Conservation (phyloP, 2,329 filamentous ascomycete species). For the Paraphoma chrysanthemicola region DNA sequence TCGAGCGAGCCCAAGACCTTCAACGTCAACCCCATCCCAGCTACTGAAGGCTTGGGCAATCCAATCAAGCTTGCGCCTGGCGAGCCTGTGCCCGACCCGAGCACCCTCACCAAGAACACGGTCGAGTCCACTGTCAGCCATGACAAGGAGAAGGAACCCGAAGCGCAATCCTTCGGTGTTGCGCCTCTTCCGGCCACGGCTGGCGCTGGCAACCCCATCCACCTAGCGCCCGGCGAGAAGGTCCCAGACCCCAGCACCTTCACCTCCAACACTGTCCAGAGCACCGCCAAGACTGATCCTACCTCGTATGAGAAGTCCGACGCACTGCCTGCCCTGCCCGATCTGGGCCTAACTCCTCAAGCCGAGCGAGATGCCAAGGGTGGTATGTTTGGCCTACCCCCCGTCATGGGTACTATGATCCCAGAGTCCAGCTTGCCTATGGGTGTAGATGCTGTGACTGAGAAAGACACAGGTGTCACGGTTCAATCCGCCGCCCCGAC, state of each 20-base stretch:
- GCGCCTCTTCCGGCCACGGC: conserved; percentile 66
- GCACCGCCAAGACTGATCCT: conserved; percentile 66
- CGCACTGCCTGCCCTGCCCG: conserved; percentile 55
- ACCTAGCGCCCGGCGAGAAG: conserved; percentile 79
- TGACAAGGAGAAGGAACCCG: conserved; percentile 37
- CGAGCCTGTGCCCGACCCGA: conserved; percentile 76
- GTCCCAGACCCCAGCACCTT: conserved; percentile 72
- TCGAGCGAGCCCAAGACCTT: conserved; percentile 55
- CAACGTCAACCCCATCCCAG: conserved; percentile 65
- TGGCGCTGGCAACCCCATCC: conserved; percentile 77
- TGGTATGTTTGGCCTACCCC: conserved; percentile 55
- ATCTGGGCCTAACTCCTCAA: conserved; percentile 53
- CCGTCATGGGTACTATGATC: conserved; percentile 69
- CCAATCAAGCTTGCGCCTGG: conserved; percentile 80
- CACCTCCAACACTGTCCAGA: conserved; percentile 74
- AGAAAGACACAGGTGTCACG: conserved; percentile 48
- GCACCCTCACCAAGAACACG: conserved; percentile 70
- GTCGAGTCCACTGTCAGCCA: conserved; percentile 65
- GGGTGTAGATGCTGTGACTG: conserved; percentile 53
- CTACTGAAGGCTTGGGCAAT: conserved; percentile 69
- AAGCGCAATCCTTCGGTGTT: conserved; percentile 58
- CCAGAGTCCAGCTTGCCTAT: conserved; percentile 85
- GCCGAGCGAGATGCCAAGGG: conserved; percentile 52
- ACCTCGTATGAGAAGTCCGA: conserved; percentile 86
- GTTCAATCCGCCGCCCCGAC: conserved; percentile 52